phyloP scores from a whole-genome alignment of 352 stramenopile species.

The Blastocystis sp. region DNA sequence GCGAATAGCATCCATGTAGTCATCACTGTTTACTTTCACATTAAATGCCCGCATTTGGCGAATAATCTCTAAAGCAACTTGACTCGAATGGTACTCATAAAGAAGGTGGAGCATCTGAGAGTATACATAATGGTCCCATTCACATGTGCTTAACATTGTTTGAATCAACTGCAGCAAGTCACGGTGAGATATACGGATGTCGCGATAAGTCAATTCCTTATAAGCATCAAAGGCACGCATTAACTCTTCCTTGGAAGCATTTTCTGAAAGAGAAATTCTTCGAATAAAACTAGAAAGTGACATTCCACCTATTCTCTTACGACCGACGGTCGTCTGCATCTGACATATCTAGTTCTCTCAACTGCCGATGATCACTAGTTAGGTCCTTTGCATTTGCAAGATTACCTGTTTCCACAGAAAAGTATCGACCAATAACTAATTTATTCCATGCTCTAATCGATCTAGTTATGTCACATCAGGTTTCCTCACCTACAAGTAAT shows the following conservation, averaged over 20 bases:
- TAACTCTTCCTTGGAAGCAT: slow-evolving; percentile 43
- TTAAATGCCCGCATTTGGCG: not conserved
- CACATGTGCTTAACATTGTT: slow-evolving; percentile 6
- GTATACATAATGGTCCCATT: slow-evolving; percentile 58
- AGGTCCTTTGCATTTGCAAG: not conserved
- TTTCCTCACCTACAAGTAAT: too few relatives aligned
- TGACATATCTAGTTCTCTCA: slow-evolving; percentile 34
- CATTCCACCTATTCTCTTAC: not conserved
- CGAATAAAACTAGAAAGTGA: slow-evolving; percentile 25
- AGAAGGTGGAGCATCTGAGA: slow-evolving; percentile 54
- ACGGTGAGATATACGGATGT: slow-evolving; percentile 19
- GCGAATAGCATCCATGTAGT: slow-evolving; percentile 51
- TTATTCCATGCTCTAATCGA: too few relatives aligned
- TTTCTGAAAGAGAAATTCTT: not conserved
- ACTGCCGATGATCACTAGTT: not conserved
- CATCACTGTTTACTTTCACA: slow-evolving; percentile 13
- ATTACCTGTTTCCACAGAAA: not conserved
- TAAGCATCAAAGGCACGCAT: slow-evolving; percentile 12
- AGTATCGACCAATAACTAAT: not conserved
- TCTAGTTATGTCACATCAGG: too few relatives aligned
- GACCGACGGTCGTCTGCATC: slow-evolving; percentile 4
- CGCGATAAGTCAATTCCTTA: slow-evolving; percentile 52
- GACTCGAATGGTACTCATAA: slow-evolving; percentile 17
- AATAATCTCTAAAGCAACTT: not conserved
- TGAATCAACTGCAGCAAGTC: slow-evolving; percentile 18